Evolutionary conservation across 106 monocot species (phyloP).

Genomic region (Dendrobium chrysotoxum): DNA sequence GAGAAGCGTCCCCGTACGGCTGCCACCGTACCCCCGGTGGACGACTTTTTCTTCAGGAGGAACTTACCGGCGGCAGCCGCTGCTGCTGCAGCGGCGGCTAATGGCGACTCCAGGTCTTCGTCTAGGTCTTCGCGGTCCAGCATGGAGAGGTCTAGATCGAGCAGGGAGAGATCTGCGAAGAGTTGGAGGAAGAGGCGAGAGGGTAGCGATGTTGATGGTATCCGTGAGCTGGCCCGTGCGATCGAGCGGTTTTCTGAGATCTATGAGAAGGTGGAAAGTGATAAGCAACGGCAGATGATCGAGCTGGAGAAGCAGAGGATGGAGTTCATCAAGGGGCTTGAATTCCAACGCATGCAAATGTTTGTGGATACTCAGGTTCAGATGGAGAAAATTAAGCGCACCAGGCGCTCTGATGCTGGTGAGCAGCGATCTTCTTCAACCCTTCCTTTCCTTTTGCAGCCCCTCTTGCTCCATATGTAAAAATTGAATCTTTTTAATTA

Average conservation of each 20-base stretch:
- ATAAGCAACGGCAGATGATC: slow-evolving; percentile 70
- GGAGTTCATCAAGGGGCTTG: slow-evolving; percentile 81
- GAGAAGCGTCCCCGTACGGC: background rate
- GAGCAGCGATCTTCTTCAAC: background rate
- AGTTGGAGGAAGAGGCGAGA: slow-evolving; percentile 17
- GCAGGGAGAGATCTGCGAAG: slow-evolving; percentile 12
- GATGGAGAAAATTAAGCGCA: slow-evolving; percentile 48
- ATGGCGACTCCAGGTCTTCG: slow-evolving; percentile 27
- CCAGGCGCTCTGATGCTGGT: slow-evolving; percentile 8
- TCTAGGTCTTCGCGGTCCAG: slow-evolving; percentile 24
- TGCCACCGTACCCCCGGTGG: background rate
- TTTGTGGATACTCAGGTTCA: slow-evolving; percentile 69
- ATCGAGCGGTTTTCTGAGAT: slow-evolving; percentile 64
- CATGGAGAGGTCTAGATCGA: slow-evolving; percentile 17
- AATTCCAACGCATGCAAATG: slow-evolving; percentile 84
- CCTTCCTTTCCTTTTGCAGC: background rate
- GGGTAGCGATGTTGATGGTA: slow-evolving; percentile 31
- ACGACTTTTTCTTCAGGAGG: slow-evolving; percentile 5
- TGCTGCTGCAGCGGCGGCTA: slow-evolving; percentile 21
- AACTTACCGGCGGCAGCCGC: slow-evolving; percentile 29
- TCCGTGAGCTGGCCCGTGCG: slow-evolving; percentile 56
- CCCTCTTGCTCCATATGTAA: background rate
- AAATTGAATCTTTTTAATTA: background rate
- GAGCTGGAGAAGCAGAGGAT: slow-evolving; percentile 94
- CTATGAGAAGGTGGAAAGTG: slow-evolving; percentile 75